Percentiles rank a stretch among this genome's conserved stretches.
These are phyloP conservation scores for Melastoma candidum DNA, from an alignment of 441 rosid genomes.

Conservation along the genomic window DNA sequence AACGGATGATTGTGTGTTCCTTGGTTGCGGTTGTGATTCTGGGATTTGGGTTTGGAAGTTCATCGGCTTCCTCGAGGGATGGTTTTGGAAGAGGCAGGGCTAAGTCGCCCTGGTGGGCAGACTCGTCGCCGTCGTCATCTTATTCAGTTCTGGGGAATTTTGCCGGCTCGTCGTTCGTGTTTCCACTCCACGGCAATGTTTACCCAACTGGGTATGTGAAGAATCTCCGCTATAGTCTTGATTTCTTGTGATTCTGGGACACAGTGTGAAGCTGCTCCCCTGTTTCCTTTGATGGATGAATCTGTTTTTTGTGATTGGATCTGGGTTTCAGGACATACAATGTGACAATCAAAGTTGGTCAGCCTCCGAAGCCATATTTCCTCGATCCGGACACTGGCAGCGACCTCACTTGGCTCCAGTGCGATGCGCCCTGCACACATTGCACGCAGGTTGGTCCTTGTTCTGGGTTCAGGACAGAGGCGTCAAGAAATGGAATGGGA, in stretches of 20 bases:
- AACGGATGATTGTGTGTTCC: too few relatives aligned
- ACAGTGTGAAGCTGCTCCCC: neutral
- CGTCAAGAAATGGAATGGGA: neutral
- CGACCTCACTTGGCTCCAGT: conserved; percentile 96
- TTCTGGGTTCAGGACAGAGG: neutral
- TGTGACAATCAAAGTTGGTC: conserved; percentile 57
- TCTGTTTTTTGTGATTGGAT: too few relatives aligned
- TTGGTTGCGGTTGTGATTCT: too few relatives aligned
- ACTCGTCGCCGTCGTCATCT: too few relatives aligned
- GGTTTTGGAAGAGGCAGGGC: too few relatives aligned
- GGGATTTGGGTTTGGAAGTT: too few relatives aligned
- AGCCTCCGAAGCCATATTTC: conserved; percentile 72
- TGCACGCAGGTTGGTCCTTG: conserved; percentile 49
- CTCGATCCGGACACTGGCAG: conserved; percentile 91
- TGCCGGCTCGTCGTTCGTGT: too few relatives aligned
- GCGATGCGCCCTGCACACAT: conserved; percentile 57
- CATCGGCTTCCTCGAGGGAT: too few relatives aligned
- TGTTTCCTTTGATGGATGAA: neutral
- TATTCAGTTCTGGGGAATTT: too few relatives aligned
- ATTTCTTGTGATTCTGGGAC: neutral
- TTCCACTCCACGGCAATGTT: conserved; percentile 57
- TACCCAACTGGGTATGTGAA: conserved; percentile 55
- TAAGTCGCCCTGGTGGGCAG: too few relatives aligned
- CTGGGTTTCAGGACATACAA: conserved; percentile 49
- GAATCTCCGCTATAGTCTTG: neutral